Evolutionary conservation across 2,329 filamentous ascomycete species (phyloP).

Genomic region (Hirsutella thompsonii): DNA sequence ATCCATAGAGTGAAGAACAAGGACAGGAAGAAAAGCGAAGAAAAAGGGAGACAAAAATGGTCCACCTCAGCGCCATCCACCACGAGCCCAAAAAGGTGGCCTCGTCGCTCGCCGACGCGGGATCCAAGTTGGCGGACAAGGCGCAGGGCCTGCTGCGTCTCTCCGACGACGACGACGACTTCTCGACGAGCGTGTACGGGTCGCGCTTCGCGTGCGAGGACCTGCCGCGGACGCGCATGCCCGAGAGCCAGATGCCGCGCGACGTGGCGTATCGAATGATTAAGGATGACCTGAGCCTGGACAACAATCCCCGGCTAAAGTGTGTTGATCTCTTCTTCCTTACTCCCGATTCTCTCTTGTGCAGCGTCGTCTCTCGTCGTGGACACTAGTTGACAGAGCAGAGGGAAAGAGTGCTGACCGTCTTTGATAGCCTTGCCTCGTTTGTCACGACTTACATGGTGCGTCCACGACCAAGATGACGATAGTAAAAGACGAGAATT

Average conservation of each 20-base stretch:
- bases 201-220: slow-evolving; percentile 71
- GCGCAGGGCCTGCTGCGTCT: slow-evolving; percentile 27
- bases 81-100: slow-evolving; percentile 13
- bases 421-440: slow-evolving; percentile 54
- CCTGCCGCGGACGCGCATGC: slow-evolving; percentile 75
- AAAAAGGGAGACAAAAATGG: too few species aligned
- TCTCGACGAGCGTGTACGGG: slow-evolving; percentile 76
- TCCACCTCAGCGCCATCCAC: slow-evolving; percentile 34
- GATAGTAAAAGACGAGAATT: too few species aligned
- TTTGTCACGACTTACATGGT: slow-evolving; percentile 98
- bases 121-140: slow-evolving; percentile 23
- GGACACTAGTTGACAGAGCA: background rate
- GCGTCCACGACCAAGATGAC: background rate
- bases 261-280: slow-evolving; percentile 96
- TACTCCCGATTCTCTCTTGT: background rate
- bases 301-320: slow-evolving; percentile 84
- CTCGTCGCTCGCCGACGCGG: background rate
- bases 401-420: background rate
- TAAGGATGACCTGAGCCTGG: slow-evolving; percentile 83
- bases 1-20: too few species aligned
- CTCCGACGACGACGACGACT: slow-evolving; percentile 39
- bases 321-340: slow-evolving; percentile 23
- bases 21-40: too few species aligned
- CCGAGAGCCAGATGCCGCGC: slow-evolving; percentile 78
- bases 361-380: background rate